Conservation (phyloP, 2,329 filamentous ascomycete genomes). For the Xylaria sp. region DNA sequence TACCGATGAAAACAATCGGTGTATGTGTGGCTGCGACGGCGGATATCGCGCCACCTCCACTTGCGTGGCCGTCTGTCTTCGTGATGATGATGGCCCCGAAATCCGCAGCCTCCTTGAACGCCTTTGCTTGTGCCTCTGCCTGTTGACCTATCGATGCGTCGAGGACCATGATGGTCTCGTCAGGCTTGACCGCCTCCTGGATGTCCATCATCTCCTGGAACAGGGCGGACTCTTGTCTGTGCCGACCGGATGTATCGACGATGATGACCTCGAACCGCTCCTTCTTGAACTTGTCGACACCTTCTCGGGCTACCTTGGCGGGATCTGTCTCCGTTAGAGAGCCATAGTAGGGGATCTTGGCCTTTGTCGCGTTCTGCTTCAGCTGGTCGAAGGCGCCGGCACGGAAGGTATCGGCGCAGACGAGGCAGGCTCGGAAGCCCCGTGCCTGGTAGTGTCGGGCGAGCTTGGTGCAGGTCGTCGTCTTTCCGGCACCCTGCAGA, state of each 20-base stretch:
- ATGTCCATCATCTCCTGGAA: conserved; percentile 99
- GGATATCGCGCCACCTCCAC: conserved; percentile 95
- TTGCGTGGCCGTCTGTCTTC: conserved; percentile 95
- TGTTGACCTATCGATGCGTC: conserved; percentile 97
- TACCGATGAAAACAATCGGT: conserved; percentile 97
- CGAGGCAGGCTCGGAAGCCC: conserved; percentile 91
- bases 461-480: conserved; percentile 96
- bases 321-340: conserved; percentile 96
- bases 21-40: conserved; percentile 96
- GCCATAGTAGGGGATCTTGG: conserved; percentile 98
- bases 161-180: conserved; percentile 98
- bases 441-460: conserved; percentile 93
- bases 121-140: conserved; percentile 91
- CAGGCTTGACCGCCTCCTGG: conserved; percentile 85
- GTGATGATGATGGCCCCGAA: conserved; percentile 99
- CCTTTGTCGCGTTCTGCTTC: conserved; percentile 98
- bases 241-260: conserved; percentile 94
- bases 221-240: conserved; percentile 92
- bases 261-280: conserved; percentile 98
- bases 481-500: conserved; percentile 96
- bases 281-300: conserved; percentile 99
- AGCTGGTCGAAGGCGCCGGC: conserved; percentile 98
- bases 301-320: conserved; percentile 90
- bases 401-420: conserved; percentile 98
- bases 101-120: conserved; percentile 96